These are phyloP conservation scores for Alternaria ethzedia DNA, from an alignment of 2,329 filamentous ascomycete species.

Conservation along the genomic window DNA sequence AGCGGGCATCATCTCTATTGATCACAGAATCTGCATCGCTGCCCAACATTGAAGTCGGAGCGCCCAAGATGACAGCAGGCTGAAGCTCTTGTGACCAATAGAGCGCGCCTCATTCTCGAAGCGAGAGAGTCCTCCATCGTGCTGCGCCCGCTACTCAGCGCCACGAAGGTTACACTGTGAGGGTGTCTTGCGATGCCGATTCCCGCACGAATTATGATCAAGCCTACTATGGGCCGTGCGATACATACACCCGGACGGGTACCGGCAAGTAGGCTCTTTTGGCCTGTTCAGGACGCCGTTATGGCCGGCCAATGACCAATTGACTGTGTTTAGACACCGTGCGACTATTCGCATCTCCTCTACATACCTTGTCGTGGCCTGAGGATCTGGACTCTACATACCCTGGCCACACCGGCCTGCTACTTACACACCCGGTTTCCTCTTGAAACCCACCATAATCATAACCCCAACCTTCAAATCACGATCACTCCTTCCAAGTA, in stretches of 20 bases:
- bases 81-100: slow-evolving; percentile 29
- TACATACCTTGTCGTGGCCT: background rate
- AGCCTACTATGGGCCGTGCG: background rate
- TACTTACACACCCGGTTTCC: background rate
- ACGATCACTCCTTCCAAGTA: background rate
- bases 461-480: background rate
- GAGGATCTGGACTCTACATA: background rate
- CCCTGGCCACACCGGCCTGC: background rate
- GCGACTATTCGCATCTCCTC: background rate
- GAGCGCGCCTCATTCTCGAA: slow-evolving; percentile 21
- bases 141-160: slow-evolving; percentile 8
- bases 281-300: slow-evolving; percentile 1
- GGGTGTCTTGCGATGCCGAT: background rate
- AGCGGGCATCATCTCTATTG: background rate
- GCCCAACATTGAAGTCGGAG: slow-evolving; percentile 12
- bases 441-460: background rate
- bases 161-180: background rate
- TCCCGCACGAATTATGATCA: background rate
- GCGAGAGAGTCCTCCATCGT: slow-evolving; percentile 19
- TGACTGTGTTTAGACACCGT: background rate
- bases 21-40: slow-evolving; percentile 14
- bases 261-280: background rate
- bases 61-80: slow-evolving; percentile 29
- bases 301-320: background rate
- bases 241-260: background rate